Evolutionary conservation across 306 rosid genomes (phyloP), one percentile per base, ranked within the genome.

Genomic region (Ammopiptanthus mongolicus): DNA sequence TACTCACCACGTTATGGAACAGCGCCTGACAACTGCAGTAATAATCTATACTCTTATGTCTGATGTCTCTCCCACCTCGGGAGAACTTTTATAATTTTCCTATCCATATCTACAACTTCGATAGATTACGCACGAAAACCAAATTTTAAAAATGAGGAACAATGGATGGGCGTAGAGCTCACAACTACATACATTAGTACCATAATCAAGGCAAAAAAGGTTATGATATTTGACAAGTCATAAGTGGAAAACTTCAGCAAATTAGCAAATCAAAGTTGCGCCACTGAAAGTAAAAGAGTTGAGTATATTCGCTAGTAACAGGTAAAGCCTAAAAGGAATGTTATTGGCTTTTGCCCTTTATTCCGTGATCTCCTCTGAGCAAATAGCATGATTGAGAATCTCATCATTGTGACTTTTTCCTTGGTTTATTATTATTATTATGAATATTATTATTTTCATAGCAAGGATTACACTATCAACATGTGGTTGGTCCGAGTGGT

Each of bases 1-100:
- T 78, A 59, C 56, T 8, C 48, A 5, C 63, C 71, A 75, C 56
- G 28, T 52, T 36, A 75, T 62, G 64, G n/a, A 62, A 62, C 63
- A 74, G 61, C 0, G 36, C 34, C 64, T 42, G 56, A 18, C 51
- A 11, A 22, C 53, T 39, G 18, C 11, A 63, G 18, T 39, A 63
- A 42, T 9, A 51, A 3, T 11, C 58, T 22, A 15, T 23, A 41
- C n/a, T n/a, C n/a, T n/a, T n/a, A n/a, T n/a, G n/a, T n/a, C n/a
- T n/a, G n/a, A n/a, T 42, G 46, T 25, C 17, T 25, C 47, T 44
- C 11, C 11, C 11, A 15, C 33, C 34, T 25, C 9, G 57, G 29
- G 14, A 19, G 59, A 8, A 19, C 28, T 19, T 46, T 8, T 0
- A 52, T 39, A 37, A 29, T 58, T 36, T 29, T 25, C 21, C 17